Percentiles rank a stretch among this genome's conserved stretches.
Evolutionary conservation across 208 protist species (phyloP).

Genomic region (Lotmaria passim): DNA sequence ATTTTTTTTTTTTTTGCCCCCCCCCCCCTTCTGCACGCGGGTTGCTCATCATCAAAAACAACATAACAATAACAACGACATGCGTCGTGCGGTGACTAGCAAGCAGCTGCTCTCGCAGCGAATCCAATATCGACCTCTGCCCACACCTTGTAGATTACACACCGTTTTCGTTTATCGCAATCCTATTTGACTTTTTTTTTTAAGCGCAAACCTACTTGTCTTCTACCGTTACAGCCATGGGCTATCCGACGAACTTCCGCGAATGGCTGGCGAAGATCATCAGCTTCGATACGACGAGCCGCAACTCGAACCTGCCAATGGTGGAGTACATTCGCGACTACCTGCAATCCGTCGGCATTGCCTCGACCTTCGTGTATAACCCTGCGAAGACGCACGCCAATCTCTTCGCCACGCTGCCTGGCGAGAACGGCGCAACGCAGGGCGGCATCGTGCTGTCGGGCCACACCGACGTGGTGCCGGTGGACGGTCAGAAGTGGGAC

Average conservation of each 20-base stretch:
- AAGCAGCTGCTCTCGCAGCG: too few relatives aligned
- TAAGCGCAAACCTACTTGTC: too few relatives aligned
- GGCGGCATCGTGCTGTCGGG: slow-evolving; percentile 66
- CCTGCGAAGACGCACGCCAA: slow-evolving; percentile 49
- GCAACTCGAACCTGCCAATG: slow-evolving; percentile 54
- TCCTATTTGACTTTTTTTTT: too few relatives aligned
- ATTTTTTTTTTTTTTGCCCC: too few relatives aligned
- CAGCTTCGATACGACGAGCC: slow-evolving; percentile 57
- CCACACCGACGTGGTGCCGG: slow-evolving; percentile 69
- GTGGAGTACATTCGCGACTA: slow-evolving; percentile 43
- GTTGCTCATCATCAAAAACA: too few relatives aligned
- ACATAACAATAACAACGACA: too few relatives aligned
- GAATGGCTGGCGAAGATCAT: slow-evolving; percentile 56
- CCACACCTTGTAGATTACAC: too few relatives aligned
- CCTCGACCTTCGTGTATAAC: slow-evolving; percentile 39
- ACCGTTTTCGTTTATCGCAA: too few relatives aligned
- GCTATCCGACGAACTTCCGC: slow-evolving; percentile 23
- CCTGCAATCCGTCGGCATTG: slow-evolving; percentile 31
- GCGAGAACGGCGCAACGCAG: slow-evolving; percentile 37
- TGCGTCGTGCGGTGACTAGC: too few relatives aligned
- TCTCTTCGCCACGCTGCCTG: slow-evolving; percentile 59
- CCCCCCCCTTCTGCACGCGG: too few relatives aligned
- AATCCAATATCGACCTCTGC: too few relatives aligned
- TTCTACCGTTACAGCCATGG: neutral
- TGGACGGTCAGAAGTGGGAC: slow-evolving; percentile 60